These are phyloP conservation scores for Malus sieversii DNA, from an alignment of 306 rosid genomes.

Conservation along the genomic window DNA sequence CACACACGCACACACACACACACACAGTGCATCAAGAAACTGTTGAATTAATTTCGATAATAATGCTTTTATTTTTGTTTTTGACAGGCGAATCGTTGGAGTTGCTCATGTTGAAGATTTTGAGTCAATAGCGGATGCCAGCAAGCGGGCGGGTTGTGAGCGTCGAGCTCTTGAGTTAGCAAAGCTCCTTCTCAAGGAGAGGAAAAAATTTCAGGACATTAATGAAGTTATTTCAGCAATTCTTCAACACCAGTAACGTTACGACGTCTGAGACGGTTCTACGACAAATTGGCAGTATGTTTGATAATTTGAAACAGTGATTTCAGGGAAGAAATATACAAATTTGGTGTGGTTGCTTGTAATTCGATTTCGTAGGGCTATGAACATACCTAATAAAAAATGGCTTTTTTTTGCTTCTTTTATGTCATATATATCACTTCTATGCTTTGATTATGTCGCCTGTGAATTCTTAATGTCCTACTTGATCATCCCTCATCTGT, in stretches of 20 bases:
- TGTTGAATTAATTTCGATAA: not conserved
- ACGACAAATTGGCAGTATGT: not conserved
- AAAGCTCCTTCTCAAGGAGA: conserved; percentile 67
- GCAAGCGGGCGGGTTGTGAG: conserved; percentile 66
- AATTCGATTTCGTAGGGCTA: not conserved
- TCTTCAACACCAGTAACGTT: conserved; percentile 24
- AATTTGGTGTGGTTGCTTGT: not conserved
- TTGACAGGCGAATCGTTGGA: conserved; percentile 79
- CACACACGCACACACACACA: not conserved
- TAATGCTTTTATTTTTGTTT: not conserved
- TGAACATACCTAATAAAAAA: not conserved
- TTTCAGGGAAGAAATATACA: not conserved
- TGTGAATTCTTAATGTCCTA: no score
- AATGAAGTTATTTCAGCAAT: conserved; percentile 54
- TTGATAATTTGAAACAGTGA: not conserved
- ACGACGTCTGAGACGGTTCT: not conserved
- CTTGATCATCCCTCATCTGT: no score
- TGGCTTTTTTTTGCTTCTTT: not conserved
- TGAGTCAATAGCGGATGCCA: conserved; percentile 59
- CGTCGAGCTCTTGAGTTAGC: conserved; percentile 56
- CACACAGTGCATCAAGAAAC: not conserved
- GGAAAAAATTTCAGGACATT: conserved; percentile 50
- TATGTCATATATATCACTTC: not conserved
- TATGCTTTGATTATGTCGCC: no score
- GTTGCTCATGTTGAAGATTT: conserved; percentile 89